Evolutionary conservation across 75 land plant genomes (phyloP).

Genomic region (Pinus albicaulis): DNA sequence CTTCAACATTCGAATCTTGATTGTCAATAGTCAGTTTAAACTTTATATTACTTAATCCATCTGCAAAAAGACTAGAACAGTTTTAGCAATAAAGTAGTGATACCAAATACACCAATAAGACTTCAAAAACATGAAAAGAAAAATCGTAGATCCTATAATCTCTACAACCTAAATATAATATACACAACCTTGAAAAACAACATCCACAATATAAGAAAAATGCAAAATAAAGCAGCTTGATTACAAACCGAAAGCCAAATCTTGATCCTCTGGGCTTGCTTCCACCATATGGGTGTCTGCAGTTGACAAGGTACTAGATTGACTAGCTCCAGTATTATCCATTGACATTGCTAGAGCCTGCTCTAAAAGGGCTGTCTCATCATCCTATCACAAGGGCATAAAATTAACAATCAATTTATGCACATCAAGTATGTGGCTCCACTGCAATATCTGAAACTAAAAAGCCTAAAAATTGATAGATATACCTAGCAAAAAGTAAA

Average conservation of each 20-base stretch:
- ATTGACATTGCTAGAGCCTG: constrained; percentile 81
- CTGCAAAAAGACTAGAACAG: too few relatives aligned
- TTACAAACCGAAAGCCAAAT: constrained; percentile 74
- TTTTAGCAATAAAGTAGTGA: neutral
- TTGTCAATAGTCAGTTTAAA: too few relatives aligned
- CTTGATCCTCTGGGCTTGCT: constrained; percentile 72
- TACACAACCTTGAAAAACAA: too few relatives aligned
- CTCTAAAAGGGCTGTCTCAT: constrained; percentile 40
- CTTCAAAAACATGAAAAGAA: neutral
- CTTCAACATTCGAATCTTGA: too few relatives aligned
- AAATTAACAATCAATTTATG: neutral
- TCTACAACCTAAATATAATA: too few relatives aligned
- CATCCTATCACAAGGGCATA: constrained; percentile 28
- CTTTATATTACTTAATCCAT: too few relatives aligned
- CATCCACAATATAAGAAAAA: neutral
- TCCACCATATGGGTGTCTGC: constrained; percentile 80
- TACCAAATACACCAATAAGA: neutral
- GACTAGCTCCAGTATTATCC: constrained; percentile 52
- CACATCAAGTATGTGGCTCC: neutral
- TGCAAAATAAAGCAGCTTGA: neutral
- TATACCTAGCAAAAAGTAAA: neutral
- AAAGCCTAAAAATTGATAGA: neutral
- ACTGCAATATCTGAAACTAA: neutral
- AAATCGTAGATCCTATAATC: neutral
- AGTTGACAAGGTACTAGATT: constrained; percentile 16